A percentile compares a stretch with the other conserved stretches of the same genome.
Evolutionary conservation across 306 rosid genomes (phyloP).

Genomic region (Sicyos edulis): DNA sequence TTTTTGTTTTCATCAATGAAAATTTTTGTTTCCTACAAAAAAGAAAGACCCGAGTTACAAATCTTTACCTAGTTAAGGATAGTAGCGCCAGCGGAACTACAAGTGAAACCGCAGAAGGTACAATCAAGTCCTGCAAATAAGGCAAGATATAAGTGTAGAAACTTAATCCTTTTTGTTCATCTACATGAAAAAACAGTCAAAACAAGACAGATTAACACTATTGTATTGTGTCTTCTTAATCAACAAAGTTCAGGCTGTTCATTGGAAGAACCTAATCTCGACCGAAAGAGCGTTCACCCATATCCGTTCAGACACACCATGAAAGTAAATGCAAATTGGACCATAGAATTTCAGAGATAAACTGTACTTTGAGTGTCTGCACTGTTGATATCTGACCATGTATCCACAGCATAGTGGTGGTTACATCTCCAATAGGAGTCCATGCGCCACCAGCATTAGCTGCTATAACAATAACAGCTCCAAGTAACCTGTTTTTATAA

Average conservation of each 20-base stretch:
- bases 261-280: background rate
- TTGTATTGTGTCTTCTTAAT: background rate
- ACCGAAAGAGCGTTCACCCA: background rate
- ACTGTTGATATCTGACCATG: conserved; percentile 87
- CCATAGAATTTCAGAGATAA: conserved; percentile 4
- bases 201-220: background rate
- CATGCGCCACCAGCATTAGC: conserved; percentile 99
- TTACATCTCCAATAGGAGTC: conserved; percentile 98
- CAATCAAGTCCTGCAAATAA: conserved; percentile 48
- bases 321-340: background rate
- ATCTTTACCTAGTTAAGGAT: conserved; percentile 71
- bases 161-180: background rate
- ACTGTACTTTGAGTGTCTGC: conserved; percentile 65
- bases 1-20: no score
- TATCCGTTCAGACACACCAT: background rate
- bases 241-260: background rate
- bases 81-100: conserved; percentile 78
- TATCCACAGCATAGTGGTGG: conserved; percentile 97
- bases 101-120: conserved; percentile 74
- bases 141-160: background rate
- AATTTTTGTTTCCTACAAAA: no score
- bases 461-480: conserved; percentile 92
- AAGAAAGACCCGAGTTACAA: no score
- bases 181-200: background rate
- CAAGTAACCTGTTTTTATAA: conserved; percentile 71